Percentiles rank a stretch among this genome's conserved stretches.
phyloP scores from a whole-genome alignment of 768 basidiomycete genomes.

The Boletus sp. region DNA sequence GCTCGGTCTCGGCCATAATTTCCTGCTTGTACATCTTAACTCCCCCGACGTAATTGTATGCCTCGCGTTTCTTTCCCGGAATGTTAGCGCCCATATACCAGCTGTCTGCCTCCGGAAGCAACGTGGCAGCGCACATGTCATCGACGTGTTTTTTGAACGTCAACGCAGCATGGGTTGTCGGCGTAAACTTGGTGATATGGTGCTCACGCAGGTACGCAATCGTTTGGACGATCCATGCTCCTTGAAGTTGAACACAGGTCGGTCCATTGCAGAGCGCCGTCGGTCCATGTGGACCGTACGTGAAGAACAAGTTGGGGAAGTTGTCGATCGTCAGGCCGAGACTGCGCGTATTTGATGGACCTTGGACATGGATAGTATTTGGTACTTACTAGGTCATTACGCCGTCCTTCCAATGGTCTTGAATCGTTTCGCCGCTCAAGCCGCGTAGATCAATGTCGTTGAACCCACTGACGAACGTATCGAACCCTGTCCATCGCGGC shows the following conservation, averaged over 20 bases:
- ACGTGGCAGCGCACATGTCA: not conserved
- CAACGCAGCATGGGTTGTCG: too few relatives aligned
- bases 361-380: not conserved
- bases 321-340: slow-evolving; percentile 15
- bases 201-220: too few relatives aligned
- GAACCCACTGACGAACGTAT: slow-evolving; percentile 3
- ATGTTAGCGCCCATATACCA: slow-evolving; percentile 9
- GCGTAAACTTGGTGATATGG: too few relatives aligned
- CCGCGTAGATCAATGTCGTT: slow-evolving; percentile 10
- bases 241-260: slow-evolving; percentile 1
- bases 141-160: slow-evolving; percentile 13
- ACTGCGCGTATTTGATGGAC: not conserved
- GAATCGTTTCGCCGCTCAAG: slow-evolving; percentile 7
- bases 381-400: slow-evolving; percentile 13
- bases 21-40: too few relatives aligned
- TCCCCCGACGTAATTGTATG: too few relatives aligned
- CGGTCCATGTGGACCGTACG: slow-evolving; percentile 12
- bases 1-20: too few relatives aligned
- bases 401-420: slow-evolving; percentile 14
- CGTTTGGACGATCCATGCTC: too few relatives aligned
- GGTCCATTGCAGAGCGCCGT: slow-evolving; percentile 9
- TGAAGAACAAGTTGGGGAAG: slow-evolving; percentile 14
- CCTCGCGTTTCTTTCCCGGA: slow-evolving; percentile 3
- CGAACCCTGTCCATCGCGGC: slow-evolving; percentile 6
- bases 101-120: not conserved